phyloP scores from a whole-genome alignment of 176 grass and related monocot genomes.

The Aegilops speltoides region DNA sequence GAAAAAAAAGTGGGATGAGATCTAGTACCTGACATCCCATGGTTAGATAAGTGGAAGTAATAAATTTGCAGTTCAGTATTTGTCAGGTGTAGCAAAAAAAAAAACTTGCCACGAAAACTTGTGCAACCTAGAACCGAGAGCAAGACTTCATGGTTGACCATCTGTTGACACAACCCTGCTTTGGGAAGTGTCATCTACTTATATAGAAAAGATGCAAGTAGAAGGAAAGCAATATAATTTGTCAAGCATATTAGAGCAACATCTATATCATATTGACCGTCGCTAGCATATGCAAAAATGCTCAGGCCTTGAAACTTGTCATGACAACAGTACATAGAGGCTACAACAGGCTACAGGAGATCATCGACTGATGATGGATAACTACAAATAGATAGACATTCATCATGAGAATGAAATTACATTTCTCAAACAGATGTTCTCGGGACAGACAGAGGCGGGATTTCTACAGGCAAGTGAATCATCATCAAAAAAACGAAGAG shows the following conservation, averaged over 20 bases:
- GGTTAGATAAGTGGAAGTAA: no score
- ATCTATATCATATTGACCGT: background rate
- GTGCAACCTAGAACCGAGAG: no score
- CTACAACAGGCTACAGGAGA: conserved; percentile 34
- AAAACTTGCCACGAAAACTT: no score
- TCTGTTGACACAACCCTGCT: background rate
- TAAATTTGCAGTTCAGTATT: no score
- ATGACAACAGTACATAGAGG: conserved; percentile 23
- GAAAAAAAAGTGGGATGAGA: no score
- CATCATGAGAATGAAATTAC: conserved; percentile 17
- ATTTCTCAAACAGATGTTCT: conserved; percentile 27
- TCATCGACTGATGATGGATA: conserved; percentile 27
- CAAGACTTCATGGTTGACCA: background rate
- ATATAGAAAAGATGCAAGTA: background rate
- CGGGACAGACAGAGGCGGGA: background rate
- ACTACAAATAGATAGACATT: conserved; percentile 27
- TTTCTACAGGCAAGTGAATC: conserved; percentile 23
- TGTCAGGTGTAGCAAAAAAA: no score
- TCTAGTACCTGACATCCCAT: no score
- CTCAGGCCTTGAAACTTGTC: conserved; percentile 23
- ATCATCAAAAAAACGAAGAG: conserved; percentile 16
- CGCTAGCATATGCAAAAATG: conserved; percentile 32
- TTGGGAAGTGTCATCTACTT: background rate
- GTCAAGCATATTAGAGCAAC: background rate
- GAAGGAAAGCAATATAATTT: background rate